Conservation (phyloP, 2,329 filamentous ascomycete genomes). For the Calonectria henricotiae region DNA sequence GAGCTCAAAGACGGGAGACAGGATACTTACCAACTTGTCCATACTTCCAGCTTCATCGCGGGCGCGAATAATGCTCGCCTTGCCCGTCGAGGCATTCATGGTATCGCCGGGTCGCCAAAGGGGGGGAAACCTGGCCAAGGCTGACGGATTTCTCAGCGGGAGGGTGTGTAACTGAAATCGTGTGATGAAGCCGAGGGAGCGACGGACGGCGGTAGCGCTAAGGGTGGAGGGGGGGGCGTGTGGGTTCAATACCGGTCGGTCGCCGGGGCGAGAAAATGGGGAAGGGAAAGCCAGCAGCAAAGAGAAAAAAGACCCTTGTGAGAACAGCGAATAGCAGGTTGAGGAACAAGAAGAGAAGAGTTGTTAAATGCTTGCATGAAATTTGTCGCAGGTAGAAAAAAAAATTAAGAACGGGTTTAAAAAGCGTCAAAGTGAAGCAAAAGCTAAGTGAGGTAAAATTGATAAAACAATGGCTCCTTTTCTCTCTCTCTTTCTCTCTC, state of each 20-base stretch:
- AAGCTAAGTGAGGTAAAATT: slow-evolving; percentile 28
- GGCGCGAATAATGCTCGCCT: no score
- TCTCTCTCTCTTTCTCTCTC: not conserved
- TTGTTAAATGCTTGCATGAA: slow-evolving; percentile 2
- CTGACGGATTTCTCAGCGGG: no score
- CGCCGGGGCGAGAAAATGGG: slow-evolving; percentile 25
- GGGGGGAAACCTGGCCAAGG: no score
- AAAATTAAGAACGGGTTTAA: slow-evolving; percentile 19
- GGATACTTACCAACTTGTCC: no score
- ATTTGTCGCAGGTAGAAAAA: slow-evolving; percentile 15
- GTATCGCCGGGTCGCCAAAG: no score
- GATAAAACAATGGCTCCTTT: slow-evolving; percentile 24
- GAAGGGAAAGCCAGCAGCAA: slow-evolving; percentile 13
- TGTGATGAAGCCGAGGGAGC: no score
- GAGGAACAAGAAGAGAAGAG: not conserved
- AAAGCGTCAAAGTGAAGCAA: slow-evolving; percentile 8
- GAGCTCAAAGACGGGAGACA: no score
- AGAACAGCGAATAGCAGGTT: slow-evolving; percentile 25
- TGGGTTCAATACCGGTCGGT: slow-evolving; percentile 49
- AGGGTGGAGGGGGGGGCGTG: slow-evolving; percentile 43
- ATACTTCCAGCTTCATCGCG: no score
- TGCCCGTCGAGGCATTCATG: no score
- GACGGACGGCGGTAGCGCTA: no score
- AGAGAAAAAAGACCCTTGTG: slow-evolving; percentile 21
- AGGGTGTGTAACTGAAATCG: no score